A percentile compares a stretch with the other conserved stretches of the same genome.
Conservation (phyloP, 2,329 filamentous ascomycete species). For the Beauveria bassiana region DNA sequence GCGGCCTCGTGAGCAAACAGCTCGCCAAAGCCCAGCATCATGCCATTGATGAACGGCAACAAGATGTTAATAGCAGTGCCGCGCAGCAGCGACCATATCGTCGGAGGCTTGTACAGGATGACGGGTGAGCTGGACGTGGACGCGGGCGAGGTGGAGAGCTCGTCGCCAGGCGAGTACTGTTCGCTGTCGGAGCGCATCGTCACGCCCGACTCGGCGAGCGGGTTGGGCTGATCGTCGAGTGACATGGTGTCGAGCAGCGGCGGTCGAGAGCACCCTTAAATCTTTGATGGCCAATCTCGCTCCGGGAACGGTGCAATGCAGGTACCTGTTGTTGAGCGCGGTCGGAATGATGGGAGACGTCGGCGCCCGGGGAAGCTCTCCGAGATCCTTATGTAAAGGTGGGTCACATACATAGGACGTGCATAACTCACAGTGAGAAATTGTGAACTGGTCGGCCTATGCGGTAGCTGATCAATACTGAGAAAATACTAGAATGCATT, state of each 20-base stretch:
- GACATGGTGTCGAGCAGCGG: slow-evolving; percentile 1
- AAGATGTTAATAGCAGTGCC: slow-evolving; percentile 94
- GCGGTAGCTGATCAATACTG: not conserved
- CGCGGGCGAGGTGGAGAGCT: slow-evolving; percentile 51
- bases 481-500: not conserved
- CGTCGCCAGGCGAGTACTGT: slow-evolving; percentile 64
- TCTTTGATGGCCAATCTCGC: no score
- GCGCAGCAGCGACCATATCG: slow-evolving; percentile 74
- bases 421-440: not conserved
- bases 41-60: slow-evolving; percentile 89
- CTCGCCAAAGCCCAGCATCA: slow-evolving; percentile 98
- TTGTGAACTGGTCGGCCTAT: not conserved
- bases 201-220: slow-evolving; percentile 63
- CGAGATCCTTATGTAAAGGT: slow-evolving; percentile 3
- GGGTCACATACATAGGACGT: not conserved
- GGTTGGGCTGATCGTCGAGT: slow-evolving; percentile 30
- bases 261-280: no score
- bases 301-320: no score
- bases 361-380: slow-evolving; percentile 1
- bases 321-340: not conserved
- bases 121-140: slow-evolving; percentile 52
- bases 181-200: slow-evolving; percentile 79
- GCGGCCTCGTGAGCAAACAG: slow-evolving; percentile 93
- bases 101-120: slow-evolving; percentile 83
- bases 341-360: not conserved